Evolutionary conservation across 495 filamentous ascomycete genomes (phyloP).

Genomic region (Penicillium atrosanguineum): DNA sequence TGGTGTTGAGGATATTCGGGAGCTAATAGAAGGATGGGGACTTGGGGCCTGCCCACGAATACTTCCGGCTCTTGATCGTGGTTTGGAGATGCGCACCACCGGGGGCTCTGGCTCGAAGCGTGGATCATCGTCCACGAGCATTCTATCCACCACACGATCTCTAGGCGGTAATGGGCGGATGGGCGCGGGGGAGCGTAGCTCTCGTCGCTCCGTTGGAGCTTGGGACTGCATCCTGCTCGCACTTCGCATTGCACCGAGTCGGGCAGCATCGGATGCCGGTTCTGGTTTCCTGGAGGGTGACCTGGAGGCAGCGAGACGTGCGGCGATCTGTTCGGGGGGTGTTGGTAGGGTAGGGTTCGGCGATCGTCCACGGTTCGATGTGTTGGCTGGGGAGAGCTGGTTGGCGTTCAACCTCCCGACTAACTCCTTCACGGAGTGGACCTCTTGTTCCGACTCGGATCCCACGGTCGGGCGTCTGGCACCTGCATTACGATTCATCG

Average conservation of each 20-base stretch:
- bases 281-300: conserved; percentile 20
- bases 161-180: conserved; percentile 6
- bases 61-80: conserved; percentile 13
- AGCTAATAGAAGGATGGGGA: conserved; percentile 17
- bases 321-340: conserved; percentile 34
- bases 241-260: conserved; percentile 22
- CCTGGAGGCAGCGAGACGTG: conserved; percentile 34
- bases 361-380: conserved; percentile 10
- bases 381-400: conserved; percentile 10
- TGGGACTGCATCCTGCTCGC: conserved; percentile 19
- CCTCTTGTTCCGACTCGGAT: conserved; percentile 33
- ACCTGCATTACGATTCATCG: conserved; percentile 18
- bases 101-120: conserved; percentile 5
- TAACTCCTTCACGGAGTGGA: conserved; percentile 43
- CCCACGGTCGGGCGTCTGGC: conserved; percentile 11
- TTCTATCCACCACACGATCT: conserved; percentile 10
- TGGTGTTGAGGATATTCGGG: conserved; percentile 13
- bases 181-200: conserved; percentile 16
- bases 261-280: conserved; percentile 12
- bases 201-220: conserved; percentile 8
- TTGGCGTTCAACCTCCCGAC: conserved; percentile 35
- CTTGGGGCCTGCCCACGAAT: conserved; percentile 8
- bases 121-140: conserved; percentile 14
- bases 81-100: conserved; percentile 8
- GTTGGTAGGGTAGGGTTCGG: conserved; percentile 17